A percentile compares a stretch with the other conserved stretches of the same genome.
Evolutionary conservation across 2,329 filamentous ascomycete genomes (phyloP).

Genomic region (Diaporthe caulivora): DNA sequence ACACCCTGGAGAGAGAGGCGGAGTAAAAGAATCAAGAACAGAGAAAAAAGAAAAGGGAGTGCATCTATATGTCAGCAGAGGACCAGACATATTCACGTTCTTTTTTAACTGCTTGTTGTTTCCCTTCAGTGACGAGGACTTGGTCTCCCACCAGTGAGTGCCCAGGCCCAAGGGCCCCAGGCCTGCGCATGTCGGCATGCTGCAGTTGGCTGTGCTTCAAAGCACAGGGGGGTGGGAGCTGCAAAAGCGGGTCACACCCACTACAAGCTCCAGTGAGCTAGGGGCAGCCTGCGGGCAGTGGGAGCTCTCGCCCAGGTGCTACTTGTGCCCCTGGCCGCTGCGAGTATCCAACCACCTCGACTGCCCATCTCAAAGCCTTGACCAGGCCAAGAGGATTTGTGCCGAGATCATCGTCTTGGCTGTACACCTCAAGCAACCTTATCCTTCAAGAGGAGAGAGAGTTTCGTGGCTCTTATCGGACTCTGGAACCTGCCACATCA

Average conservation of each 20-base stretch:
- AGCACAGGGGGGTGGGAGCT: not conserved
- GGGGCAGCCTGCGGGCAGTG: conserved; percentile 1
- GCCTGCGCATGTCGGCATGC: not conserved
- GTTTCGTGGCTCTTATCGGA: not conserved
- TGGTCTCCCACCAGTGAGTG: not conserved
- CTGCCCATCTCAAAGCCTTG: not conserved
- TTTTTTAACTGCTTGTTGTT: conserved; percentile 26
- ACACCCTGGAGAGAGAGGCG: too few species aligned
- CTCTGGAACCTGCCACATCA: not conserved
- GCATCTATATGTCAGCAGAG: conserved; percentile 15
- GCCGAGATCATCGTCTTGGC: conserved; percentile 24
- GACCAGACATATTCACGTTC: conserved; percentile 19
- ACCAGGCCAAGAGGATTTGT: conserved; percentile 11
- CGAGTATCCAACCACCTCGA: not conserved
- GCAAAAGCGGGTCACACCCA: conserved; percentile 5
- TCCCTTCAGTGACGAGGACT: not conserved
- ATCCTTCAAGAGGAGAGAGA: not conserved
- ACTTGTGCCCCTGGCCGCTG: not conserved
- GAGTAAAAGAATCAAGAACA: not conserved
- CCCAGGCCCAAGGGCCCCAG: too few species aligned
- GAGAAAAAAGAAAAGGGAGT: not conserved
- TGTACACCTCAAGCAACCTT: conserved; percentile 12
- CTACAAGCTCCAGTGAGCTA: not conserved
- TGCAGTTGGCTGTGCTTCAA: conserved; percentile 3
- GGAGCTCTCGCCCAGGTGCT: conserved; percentile 2